Base-by-base conservation (phyloP, 352 stramenopile genomes). In the Pythium vanterpoolii region DNA sequence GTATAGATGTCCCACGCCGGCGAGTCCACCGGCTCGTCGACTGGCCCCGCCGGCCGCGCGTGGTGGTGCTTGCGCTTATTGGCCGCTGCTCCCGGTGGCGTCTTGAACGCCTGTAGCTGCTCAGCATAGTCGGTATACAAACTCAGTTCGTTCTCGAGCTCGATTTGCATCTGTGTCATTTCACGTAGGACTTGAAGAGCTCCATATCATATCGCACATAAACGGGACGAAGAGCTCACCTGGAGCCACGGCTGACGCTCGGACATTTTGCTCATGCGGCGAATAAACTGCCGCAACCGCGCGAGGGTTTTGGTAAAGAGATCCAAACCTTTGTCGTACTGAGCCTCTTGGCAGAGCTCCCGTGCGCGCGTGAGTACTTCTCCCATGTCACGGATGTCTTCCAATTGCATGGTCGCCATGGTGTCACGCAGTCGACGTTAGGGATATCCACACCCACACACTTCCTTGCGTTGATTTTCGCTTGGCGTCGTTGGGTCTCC, bases 191-290 rank as follows among this genome's bases (percentile, higher is more conserved):
- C 5, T 19, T 23, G 11, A 30, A n/a, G 14, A 18, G 39, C 34
- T 42, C 34, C 9, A 16, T 28, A 38, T 53, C 30, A 3, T 14
- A 39, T 54, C 48, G 50, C 27, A 66, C 31, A 27, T 55, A 46
- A 48, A 56, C 27, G 30, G 33, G 28, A 18, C 34, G 38, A 38
- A 10, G 13, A 51, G 9, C 39, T 24, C 67, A 87, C 79, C 61
- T 93, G 81, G 18, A 94, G 72, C 84, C 84, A 92, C 8, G 77
- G 77, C 52, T 92, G 82, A n/a, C 82, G 79, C 64, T 92, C 84
- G 1, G 73, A 64, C 71, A 87, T 89, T 40, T 86, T 86, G 44
- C 65, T 80, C 66, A 92, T 83, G 31, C 71, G 56, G 30, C 78
- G 77, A 43, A 92, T 80, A 51, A 84, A 89, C 52, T 85, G 76